phyloP scores from a whole-genome alignment of 768 basidiomycete species.

The Suillus bovinus region DNA sequence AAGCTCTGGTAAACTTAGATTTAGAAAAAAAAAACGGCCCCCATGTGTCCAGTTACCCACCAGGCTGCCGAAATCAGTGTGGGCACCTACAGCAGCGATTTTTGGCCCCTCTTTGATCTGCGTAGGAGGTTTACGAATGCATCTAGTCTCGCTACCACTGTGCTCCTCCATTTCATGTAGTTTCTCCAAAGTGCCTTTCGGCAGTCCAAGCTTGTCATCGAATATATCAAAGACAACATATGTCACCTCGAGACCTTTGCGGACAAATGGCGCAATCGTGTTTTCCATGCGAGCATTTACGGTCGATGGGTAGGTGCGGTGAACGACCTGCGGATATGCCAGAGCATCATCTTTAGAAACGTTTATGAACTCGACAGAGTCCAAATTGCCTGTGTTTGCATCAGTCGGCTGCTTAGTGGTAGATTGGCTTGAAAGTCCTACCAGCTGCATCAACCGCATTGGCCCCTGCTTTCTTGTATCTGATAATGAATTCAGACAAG shows the following conservation, averaged over 20 bases:
- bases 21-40: too few species aligned
- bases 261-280: slow-evolving; percentile 53
- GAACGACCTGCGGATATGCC: slow-evolving; percentile 52
- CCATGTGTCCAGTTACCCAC: slow-evolving; percentile 34
- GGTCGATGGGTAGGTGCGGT: slow-evolving; percentile 57
- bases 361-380: slow-evolving; percentile 65
- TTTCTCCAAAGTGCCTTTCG: slow-evolving; percentile 43
- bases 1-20: slow-evolving; percentile 44
- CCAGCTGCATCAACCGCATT: slow-evolving; percentile 64
- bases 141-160: slow-evolving; percentile 59
- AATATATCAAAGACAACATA: slow-evolving; percentile 53
- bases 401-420: neutral
- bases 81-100: slow-evolving; percentile 48
- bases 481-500: slow-evolving; percentile 14
- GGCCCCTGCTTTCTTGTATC: slow-evolving; percentile 63
- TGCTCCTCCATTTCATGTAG: slow-evolving; percentile 46
- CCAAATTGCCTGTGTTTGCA: slow-evolving; percentile 19
- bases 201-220: slow-evolving; percentile 55
- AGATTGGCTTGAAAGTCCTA: neutral
- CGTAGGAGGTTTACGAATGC: slow-evolving; percentile 50
- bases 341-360: slow-evolving; percentile 69
- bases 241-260: slow-evolving; percentile 58
- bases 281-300: slow-evolving; percentile 51
- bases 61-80: slow-evolving; percentile 72
- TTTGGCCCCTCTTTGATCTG: slow-evolving; percentile 26